A percentile compares a stretch with the other conserved stretches of the same genome.
Conservation (phyloP, 2,329 filamentous ascomycete genomes). For the Calonectria pseudoreteaudii region DNA sequence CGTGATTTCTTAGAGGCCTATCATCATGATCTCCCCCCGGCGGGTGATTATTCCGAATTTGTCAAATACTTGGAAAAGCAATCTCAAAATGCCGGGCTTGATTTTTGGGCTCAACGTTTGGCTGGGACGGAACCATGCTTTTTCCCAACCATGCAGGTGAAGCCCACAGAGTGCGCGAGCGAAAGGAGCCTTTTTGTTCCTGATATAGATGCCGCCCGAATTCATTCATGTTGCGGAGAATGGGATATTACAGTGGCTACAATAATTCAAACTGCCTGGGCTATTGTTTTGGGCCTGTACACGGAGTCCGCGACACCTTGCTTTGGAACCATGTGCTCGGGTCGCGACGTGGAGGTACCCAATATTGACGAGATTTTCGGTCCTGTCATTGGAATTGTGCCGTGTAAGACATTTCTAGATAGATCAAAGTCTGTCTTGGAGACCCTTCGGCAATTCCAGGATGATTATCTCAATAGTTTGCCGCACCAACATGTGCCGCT, state of each 20-base stretch:
- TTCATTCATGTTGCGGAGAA: background rate
- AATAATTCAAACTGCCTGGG: constrained; percentile 11
- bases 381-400: constrained; percentile 1
- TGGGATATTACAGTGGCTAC: constrained; percentile 8
- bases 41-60: constrained; percentile 3
- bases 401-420: constrained; percentile 54
- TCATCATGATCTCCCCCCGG: constrained; percentile 10
- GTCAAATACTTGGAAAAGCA: constrained; percentile 11
- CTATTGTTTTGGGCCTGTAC: constrained; percentile 2
- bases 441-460: constrained; percentile 56
- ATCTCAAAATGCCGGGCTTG: background rate
- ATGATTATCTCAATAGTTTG: constrained; percentile 58
- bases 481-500: constrained; percentile 62
- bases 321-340: constrained; percentile 7
- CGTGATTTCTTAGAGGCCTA: constrained; percentile 44
- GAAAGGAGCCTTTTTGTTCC: background rate
- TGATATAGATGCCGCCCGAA: background rate
- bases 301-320: background rate
- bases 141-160: background rate
- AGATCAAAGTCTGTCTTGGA: constrained; percentile 50
- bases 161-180: background rate
- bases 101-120: background rate
- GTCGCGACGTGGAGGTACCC: constrained; percentile 7
- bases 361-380: constrained; percentile 10
- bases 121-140: background rate